Evolutionary conservation across 2,329 filamentous ascomycete genomes (phyloP), one percentile per base, ranked within the genome.

Genomic region (Plectosphaerella sp.): DNA sequence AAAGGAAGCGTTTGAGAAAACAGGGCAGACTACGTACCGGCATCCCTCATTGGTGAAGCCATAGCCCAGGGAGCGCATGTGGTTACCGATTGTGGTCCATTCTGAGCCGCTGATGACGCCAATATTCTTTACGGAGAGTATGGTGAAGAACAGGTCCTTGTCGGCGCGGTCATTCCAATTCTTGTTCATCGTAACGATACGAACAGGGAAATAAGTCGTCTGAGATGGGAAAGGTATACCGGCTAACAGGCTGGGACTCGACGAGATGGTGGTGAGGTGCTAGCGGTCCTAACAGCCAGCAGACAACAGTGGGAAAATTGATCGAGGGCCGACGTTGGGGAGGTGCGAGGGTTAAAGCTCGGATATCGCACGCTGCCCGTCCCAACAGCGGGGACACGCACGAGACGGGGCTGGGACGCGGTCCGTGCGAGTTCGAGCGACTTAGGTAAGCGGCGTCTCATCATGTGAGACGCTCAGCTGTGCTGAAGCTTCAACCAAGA

Each of bases 11-110:
- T 12, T 39, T 18, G 33, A 37, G 20, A 35, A 2, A 15, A 51
- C 22, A 52, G 49, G 11, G 43, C 22, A 47, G 16, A 52, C 48
- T 47, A 77, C 80, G 70, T 70, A 84, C 80, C 81, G 79, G 59
- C 81, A 84, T 59, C 81, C 81, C 63, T 84, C 80, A 70, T 84
- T 84, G 16, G 81, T 84, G 64, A 84, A 84, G 66, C 79, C 79
- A 60, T 84, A 84, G 51, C 81, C 80, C 52, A 83, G 61, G 36
- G 68, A 66, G 54, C 81, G 74, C 81, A 84, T 84, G 56, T 80
- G 73, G 64, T 80, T 80, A 56, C 81, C 81, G 59, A 84, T 84
- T 39, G 75, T 80, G 25, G 73, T 78, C 81, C 81, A 84, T 80
- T 84, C 81, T 15, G 72, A 68, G 53, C 79, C 80, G 65, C 79